Percentiles rank a stretch among this genome's conserved stretches.
These are phyloP conservation scores for Colletotrichum sp. DNA, from an alignment of 2,329 filamentous ascomycete species.

Conservation along the genomic window DNA sequence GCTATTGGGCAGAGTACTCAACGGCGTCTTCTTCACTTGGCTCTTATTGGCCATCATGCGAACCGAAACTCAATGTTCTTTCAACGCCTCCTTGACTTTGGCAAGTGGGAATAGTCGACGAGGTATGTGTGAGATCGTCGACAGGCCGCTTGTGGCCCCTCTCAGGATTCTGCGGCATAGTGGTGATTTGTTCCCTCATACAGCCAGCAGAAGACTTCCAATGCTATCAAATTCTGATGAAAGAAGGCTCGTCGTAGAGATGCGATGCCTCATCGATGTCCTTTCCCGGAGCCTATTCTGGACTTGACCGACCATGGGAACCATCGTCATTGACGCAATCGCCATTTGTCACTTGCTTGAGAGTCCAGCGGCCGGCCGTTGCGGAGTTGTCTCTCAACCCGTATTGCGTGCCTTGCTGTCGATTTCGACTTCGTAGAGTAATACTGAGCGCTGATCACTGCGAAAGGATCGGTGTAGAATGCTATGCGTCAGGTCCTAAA, in stretches of 20 bases:
- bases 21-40: neutral
- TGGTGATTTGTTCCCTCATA: neutral
- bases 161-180: neutral
- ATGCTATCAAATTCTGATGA: neutral
- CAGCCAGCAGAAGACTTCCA: neutral
- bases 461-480: neutral
- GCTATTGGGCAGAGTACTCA: constrained; percentile 12
- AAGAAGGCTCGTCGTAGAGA: neutral
- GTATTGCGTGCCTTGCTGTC: neutral
- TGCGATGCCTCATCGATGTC: neutral
- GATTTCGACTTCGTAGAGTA: neutral
- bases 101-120: neutral
- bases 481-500: neutral
- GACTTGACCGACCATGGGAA: neutral
- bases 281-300: neutral
- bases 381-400: neutral
- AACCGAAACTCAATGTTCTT: neutral
- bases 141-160: neutral
- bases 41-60: constrained; percentile 6
- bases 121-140: neutral
- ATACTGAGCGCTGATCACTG: neutral
- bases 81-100: neutral
- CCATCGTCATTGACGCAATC: neutral
- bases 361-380: neutral
- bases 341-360: neutral